Conservation (phyloP, 306 rosid species). For the Ziziphus jujuba region DNA sequence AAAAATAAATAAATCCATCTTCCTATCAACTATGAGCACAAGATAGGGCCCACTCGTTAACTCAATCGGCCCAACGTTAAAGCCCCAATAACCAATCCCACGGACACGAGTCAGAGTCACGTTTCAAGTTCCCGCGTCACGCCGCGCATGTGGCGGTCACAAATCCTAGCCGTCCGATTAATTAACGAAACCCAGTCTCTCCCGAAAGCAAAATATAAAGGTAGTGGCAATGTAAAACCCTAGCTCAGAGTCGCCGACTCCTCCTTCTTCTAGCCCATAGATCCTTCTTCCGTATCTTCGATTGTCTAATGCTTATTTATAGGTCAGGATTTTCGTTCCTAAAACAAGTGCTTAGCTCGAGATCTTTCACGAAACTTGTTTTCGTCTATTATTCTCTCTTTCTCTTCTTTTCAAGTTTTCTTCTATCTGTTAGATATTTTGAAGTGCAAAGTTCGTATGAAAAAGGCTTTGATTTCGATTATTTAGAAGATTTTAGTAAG, state of each 20-base stretch:
- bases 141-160: not conserved
- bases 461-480: not conserved
- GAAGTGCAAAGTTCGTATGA: no score
- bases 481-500: not conserved
- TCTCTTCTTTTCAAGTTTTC: not conserved
- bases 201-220: constrained; percentile 4
- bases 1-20: no score
- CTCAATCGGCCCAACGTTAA: no score
- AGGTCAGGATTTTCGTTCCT: not conserved
- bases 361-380: not conserved
- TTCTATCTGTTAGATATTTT: not conserved
- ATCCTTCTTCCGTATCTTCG: not conserved
- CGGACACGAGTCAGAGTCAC: no score
- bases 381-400: not conserved
- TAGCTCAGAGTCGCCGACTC: not conserved
- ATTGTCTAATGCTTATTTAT: not conserved
- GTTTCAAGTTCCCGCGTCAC: no score
- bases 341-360: not conserved
- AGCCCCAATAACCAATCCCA: no score
- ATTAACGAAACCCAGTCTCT: not conserved
- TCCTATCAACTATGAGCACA: no score
- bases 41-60: no score
- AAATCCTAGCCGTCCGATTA: constrained; percentile 32
- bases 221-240: constrained; percentile 5
- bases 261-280: not conserved